Percentiles rank a stretch among this genome's conserved stretches.
phyloP scores from a whole-genome alignment of 108 stramenopile genomes.

The Skeletonema potamos region DNA sequence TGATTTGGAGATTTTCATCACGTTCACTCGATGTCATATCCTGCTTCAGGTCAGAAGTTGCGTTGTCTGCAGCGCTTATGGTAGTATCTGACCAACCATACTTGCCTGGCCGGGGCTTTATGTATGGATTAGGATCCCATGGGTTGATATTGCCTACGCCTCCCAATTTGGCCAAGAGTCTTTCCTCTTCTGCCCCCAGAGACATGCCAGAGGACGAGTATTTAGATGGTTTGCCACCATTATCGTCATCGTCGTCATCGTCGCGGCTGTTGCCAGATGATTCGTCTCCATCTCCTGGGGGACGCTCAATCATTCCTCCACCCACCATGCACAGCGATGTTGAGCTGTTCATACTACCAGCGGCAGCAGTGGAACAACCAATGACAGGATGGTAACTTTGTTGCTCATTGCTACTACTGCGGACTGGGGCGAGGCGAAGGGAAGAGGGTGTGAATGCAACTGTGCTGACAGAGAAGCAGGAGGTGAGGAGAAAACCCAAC shows the following conservation, averaged over 20 bases:
- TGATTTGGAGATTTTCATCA: slow-evolving; percentile 69
- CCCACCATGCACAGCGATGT: slow-evolving; percentile 32
- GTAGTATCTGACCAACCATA: slow-evolving; percentile 47
- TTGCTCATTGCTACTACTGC: background rate
- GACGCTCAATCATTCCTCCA: slow-evolving; percentile 30
- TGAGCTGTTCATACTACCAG: background rate
- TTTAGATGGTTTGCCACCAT: background rate
- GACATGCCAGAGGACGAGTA: background rate
- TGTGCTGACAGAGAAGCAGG: background rate
- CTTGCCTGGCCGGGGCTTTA: slow-evolving; percentile 80
- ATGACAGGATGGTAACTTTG: background rate
- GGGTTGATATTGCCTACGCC: slow-evolving; percentile 52
- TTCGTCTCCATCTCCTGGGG: slow-evolving; percentile 11
- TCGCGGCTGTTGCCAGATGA: slow-evolving; percentile 5
- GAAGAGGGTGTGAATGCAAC: background rate
- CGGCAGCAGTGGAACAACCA: background rate
- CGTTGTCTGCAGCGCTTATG: background rate
- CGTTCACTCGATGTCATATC: slow-evolving; percentile 68
- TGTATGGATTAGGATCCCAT: slow-evolving; percentile 76
- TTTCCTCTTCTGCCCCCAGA: slow-evolving; percentile 7
- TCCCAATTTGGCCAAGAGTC: slow-evolving; percentile 2
- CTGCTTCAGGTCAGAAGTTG: slow-evolving; percentile 21
- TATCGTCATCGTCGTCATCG: background rate
- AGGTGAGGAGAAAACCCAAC: background rate
- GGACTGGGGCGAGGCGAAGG: background rate